Conservation (phyloP, 179 eudicot genomes). For the Spergularia azorica region DNA sequence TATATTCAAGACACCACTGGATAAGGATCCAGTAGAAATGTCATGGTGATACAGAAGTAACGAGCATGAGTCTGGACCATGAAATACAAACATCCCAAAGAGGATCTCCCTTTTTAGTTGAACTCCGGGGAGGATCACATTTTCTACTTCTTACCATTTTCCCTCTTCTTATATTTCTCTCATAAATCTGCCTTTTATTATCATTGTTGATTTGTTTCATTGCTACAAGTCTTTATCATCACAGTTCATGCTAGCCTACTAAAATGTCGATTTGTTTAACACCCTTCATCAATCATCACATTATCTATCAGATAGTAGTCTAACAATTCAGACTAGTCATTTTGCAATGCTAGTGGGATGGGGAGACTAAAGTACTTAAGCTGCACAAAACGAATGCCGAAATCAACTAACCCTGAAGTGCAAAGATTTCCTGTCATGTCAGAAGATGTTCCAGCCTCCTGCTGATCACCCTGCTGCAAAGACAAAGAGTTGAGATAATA, state of each 20-base stretch:
- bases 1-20: background rate
- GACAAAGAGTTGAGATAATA: background rate
- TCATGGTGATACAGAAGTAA: background rate
- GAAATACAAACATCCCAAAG: background rate
- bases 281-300: background rate
- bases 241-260: background rate
- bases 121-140: background rate
- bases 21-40: background rate
- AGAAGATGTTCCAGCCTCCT: slow-evolving; percentile 34
- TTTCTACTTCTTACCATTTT: background rate
- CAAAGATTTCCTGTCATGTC: slow-evolving; percentile 30
- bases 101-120: background rate
- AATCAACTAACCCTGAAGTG: slow-evolving; percentile 37
- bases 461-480: slow-evolving; percentile 37
- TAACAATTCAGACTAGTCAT: background rate
- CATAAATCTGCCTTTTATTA: background rate
- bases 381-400: background rate
- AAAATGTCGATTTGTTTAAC: too few species aligned
- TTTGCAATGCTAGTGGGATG: background rate
- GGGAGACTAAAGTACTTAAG: background rate
- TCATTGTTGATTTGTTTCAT: background rate
- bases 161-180: background rate
- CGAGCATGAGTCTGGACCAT: background rate
- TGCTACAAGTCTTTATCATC: background rate
- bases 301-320: background rate